A percentile compares a stretch with the other conserved stretches of the same genome.
phyloP scores from a whole-genome alignment of 768 basidiomycete species.

The Leccinum barrowsii region DNA sequence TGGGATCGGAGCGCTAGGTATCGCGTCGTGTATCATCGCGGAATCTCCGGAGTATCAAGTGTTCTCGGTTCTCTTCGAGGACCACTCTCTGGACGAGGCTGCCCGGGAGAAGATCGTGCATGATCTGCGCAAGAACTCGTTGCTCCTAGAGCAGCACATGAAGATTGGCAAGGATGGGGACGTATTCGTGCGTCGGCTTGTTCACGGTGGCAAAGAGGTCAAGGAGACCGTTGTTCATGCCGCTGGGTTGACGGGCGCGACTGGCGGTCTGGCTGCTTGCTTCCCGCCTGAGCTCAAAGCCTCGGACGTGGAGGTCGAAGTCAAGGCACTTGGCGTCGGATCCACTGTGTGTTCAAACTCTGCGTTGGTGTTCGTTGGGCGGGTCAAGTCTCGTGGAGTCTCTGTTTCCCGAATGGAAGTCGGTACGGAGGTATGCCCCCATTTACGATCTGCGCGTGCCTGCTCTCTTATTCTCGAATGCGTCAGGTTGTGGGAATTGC shows the following conservation, averaged over 20 bases:
- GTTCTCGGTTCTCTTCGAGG: slow-evolving; percentile 29
- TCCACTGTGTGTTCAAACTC: slow-evolving; percentile 6
- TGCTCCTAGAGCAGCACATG: slow-evolving; percentile 29
- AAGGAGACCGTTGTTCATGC: slow-evolving; percentile 15
- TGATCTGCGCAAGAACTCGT: slow-evolving; percentile 23
- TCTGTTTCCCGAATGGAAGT: slow-evolving; percentile 6
- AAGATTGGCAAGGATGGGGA: slow-evolving; percentile 26
- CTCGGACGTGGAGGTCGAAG: slow-evolving; percentile 20
- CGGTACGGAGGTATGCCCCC: slow-evolving; percentile 5
- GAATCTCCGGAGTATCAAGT: slow-evolving; percentile 30
- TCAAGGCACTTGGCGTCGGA: slow-evolving; percentile 13
- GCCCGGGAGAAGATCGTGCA: slow-evolving; percentile 25
- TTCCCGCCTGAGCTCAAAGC: slow-evolving; percentile 17
- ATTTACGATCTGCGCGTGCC: neutral
- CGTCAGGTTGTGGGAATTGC: slow-evolving; percentile 19
- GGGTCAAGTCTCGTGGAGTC: slow-evolving; percentile 16
- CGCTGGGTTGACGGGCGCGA: slow-evolving; percentile 8
- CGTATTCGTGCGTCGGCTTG: slow-evolving; percentile 27
- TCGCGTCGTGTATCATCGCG: slow-evolving; percentile 28
- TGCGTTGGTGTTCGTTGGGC: slow-evolving; percentile 17
- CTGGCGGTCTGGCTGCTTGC: slow-evolving; percentile 15
- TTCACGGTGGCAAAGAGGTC: slow-evolving; percentile 24
- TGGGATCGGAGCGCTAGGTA: slow-evolving; percentile 29
- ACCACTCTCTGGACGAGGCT: slow-evolving; percentile 21
- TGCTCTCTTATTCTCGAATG: neutral